Base-by-base conservation (phyloP, 768 basidiomycete species). In the Leccinellum luteum region DNA sequence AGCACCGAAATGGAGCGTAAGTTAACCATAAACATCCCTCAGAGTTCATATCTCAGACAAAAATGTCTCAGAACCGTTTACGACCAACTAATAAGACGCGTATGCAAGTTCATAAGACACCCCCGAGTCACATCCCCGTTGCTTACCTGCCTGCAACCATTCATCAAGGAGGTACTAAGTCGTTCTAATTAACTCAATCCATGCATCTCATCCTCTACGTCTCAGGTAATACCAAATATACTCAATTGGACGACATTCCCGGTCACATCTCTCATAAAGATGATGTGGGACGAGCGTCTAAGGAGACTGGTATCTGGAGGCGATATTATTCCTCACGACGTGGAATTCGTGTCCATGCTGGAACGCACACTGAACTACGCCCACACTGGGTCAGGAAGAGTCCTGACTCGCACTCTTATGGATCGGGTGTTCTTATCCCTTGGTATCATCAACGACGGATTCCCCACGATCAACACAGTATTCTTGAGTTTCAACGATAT, bases 261-360 rank as follows among this genome's bases (percentile, higher is more conserved):
- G 0, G 2, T 61, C 10, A 55, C 54, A 2, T 13, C 14, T 1
- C 1, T 48, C 2, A 54, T 58, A 12, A 31, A 61, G 9, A 2
- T 25, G 0, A 1, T 58, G 0, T 61, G 57, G 50, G 30, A 52
- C 19, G 32, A 58, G 23, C 3, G 0, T 19, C 1, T 3, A 4
- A 8, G 8, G 13, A 2, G 6, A 1, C 9, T 48, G 4, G 27
- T 48, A 35, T 1, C 15, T 5, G 19, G 19, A 21, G 32, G 17
- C 15, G 9, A 17, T 2, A 14, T 60, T 1, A 15, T 48, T 27
- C 51, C 51, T 0, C 59, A 59, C 7, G 21, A 41, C 2, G 12
- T 61, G 2, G 54, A 59, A 14, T 32, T 61, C 48, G 56, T 61
- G 57, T 48, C 57, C 3, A 61, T 61, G 38, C 19, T 55, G 3